Evolutionary conservation across 768 basidiomycete species (phyloP).

Genomic region (Collybiopsis confluens): DNA sequence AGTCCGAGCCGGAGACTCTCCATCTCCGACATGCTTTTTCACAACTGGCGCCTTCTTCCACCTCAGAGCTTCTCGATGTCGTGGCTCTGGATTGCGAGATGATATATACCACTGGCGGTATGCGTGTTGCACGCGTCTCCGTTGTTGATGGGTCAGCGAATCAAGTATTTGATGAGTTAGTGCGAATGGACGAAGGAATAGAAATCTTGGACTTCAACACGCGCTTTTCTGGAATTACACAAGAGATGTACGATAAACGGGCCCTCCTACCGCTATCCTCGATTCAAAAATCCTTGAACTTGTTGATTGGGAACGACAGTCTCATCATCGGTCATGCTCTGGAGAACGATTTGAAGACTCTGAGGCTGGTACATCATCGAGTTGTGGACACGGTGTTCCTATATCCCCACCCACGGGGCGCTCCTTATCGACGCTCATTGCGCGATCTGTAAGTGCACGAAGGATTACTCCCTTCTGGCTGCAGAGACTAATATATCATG

Average conservation of each 20-base stretch:
- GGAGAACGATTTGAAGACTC: conserved; percentile 90
- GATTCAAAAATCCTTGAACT: conserved; percentile 64
- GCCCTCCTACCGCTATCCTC: conserved; percentile 66
- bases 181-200: conserved; percentile 78
- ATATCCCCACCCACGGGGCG: conserved; percentile 72
- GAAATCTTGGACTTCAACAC: conserved; percentile 90
- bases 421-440: conserved; percentile 79
- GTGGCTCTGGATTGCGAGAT: conserved; percentile 96
- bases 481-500: neutral
- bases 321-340: conserved; percentile 88
- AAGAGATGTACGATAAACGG: conserved; percentile 43
- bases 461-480: conserved; percentile 1
- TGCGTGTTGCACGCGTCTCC: conserved; percentile 87
- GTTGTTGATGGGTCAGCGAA: conserved; percentile 75
- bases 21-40: conserved; percentile 79
- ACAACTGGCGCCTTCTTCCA: conserved; percentile 22
- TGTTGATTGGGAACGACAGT: conserved; percentile 72
- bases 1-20: conserved; percentile 57
- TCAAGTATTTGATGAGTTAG: conserved; percentile 77
- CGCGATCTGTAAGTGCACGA: conserved; percentile 63
- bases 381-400: conserved; percentile 86
- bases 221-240: conserved; percentile 79
- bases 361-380: conserved; percentile 80
- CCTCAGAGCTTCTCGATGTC: conserved; percentile 54
- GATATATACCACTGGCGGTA: conserved; percentile 91